These are phyloP conservation scores for Flaveria trinervia DNA, from an alignment of 129 eudicot genomes.

Conservation along the genomic window DNA sequence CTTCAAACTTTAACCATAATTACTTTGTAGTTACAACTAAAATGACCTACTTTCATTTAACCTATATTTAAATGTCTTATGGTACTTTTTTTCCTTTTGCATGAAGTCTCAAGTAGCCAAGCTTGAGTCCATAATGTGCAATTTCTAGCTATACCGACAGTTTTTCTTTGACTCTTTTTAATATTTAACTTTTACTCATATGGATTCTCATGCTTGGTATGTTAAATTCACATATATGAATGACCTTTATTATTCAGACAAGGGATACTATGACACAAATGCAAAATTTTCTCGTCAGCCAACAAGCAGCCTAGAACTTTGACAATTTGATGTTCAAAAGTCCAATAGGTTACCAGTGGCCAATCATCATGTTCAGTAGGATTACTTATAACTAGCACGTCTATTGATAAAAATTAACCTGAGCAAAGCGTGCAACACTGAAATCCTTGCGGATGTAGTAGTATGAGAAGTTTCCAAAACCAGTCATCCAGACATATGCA, in stretches of 20 bases:
- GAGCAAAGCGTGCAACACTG: conserved; percentile 80
- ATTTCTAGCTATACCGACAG: conserved; percentile 1
- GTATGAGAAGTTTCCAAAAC: conserved; percentile 59
- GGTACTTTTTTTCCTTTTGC: not conserved
- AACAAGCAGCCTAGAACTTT: not conserved
- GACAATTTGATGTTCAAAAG: conserved; percentile 3
- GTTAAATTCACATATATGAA: not conserved
- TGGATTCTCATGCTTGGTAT: conserved; percentile 12
- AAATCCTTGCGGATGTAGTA: conserved; percentile 49
- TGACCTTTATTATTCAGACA: conserved; percentile 1
- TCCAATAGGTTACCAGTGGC: conserved; percentile 6
- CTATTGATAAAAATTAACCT: conserved; percentile 44
- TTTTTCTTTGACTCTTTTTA: not conserved
- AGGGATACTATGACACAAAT: not conserved
- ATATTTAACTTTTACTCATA: not conserved
- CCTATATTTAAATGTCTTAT: not conserved
- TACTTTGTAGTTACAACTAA: not conserved
- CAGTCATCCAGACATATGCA: conserved; percentile 59
- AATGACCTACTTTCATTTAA: not conserved
- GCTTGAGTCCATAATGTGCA: conserved; percentile 9
- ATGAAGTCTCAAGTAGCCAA: conserved; percentile 15
- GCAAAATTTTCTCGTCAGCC: not conserved
- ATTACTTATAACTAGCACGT: conserved; percentile 15
- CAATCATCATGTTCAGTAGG: not conserved
- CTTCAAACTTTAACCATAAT: not conserved